phyloP scores from a whole-genome alignment of 2,329 filamentous ascomycete species.

The Alternaria panax region DNA sequence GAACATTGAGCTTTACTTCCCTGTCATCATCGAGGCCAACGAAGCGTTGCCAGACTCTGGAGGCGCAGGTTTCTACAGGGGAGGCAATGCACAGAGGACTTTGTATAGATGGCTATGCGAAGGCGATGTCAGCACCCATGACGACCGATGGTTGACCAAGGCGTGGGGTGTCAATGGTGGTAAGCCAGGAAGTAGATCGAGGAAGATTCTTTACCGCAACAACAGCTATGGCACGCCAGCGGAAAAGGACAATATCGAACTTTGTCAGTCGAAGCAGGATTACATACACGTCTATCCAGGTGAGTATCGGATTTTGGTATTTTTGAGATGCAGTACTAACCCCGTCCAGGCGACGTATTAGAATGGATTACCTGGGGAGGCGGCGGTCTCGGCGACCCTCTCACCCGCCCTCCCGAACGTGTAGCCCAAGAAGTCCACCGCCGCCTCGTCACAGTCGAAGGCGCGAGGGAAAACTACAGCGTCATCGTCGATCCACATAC shows the following conservation, averaged over 20 bases:
- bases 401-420: constrained; percentile 53
- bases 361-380: constrained; percentile 62
- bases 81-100: constrained; percentile 59
- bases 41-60: constrained; percentile 59
- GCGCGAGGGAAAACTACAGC: constrained; percentile 55
- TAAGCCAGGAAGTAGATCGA: constrained; percentile 53
- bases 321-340: not conserved
- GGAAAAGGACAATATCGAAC: constrained; percentile 46
- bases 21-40: constrained; percentile 58
- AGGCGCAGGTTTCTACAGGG: constrained; percentile 57
- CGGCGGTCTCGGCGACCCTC: constrained; percentile 57
- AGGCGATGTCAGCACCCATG: constrained; percentile 58
- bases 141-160: constrained; percentile 60
- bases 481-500: constrained; percentile 52
- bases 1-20: constrained; percentile 58
- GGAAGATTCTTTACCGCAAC: constrained; percentile 55
- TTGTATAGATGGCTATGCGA: constrained; percentile 56
- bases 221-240: constrained; percentile 45
- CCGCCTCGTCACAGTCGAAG: constrained; percentile 54
- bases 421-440: constrained; percentile 58
- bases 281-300: constrained; percentile 55
- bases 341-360: constrained; percentile 52
- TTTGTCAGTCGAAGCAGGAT: constrained; percentile 58
- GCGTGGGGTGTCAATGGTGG: constrained; percentile 60
- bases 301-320: constrained; percentile 14